Evolutionary conservation across 108 stramenopile species (phyloP).

Genomic region (Ochromonas danica): DNA sequence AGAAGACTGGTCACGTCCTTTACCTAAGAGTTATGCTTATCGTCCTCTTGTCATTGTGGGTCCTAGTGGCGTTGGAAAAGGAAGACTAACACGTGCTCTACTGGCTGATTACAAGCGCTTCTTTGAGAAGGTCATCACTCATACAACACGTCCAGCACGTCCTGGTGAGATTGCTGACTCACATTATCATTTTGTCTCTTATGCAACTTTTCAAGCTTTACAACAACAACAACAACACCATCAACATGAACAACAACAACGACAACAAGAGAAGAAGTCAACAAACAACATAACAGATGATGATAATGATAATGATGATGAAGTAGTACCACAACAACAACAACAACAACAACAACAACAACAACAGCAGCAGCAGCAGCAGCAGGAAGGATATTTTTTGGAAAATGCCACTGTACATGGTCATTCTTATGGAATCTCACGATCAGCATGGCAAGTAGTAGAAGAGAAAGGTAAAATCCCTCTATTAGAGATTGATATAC

Average conservation of each 20-base stretch:
- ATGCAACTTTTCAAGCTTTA: neutral
- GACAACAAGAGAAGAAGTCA: too few species aligned
- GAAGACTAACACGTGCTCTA: neutral
- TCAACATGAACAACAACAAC: too few species aligned
- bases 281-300: too few species aligned
- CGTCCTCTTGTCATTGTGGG: neutral
- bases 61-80: neutral
- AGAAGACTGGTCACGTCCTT: neutral
- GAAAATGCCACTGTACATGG: neutral
- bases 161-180: neutral
- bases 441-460: neutral
- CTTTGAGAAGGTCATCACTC: neutral
- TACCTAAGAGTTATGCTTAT: neutral
- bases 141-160: neutral
- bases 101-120: neutral
- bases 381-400: too few species aligned
- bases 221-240: neutral
- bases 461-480: neutral
- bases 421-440: neutral
- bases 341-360: neutral
- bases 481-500: slow-evolving; percentile 1
- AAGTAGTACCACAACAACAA: neutral
- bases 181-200: slow-evolving; percentile 9
- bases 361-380: too few species aligned
- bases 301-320: too few species aligned